These are phyloP conservation scores for Chiua sp. DNA, from an alignment of 1,284 basidiomycete species.

Conservation along the genomic window DNA sequence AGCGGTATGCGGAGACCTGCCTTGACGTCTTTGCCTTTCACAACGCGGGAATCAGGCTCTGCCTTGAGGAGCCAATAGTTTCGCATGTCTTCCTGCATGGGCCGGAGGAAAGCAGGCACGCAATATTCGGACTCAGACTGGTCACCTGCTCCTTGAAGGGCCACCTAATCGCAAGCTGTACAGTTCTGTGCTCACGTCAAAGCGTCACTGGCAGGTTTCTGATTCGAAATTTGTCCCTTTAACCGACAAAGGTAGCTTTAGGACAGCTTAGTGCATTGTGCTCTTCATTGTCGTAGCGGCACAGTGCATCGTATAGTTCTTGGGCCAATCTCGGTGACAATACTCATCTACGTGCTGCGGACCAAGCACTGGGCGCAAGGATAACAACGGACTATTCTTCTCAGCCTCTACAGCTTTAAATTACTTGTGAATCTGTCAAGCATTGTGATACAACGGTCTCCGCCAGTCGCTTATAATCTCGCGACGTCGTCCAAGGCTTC, in stretches of 20 bases:
- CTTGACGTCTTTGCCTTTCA: constrained; percentile 92
- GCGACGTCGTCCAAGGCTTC: background rate
- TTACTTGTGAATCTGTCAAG: constrained; percentile 2
- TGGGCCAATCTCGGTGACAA: constrained; percentile 5
- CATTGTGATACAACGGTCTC: background rate
- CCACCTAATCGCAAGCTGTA: too few relatives aligned
- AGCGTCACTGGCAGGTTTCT: constrained; percentile 3
- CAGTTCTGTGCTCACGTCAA: background rate
- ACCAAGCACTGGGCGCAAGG: constrained; percentile 1
- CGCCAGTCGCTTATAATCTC: constrained; percentile 24
- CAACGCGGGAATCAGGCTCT: constrained; percentile 86
- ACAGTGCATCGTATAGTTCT: background rate
- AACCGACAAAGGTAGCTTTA: background rate
- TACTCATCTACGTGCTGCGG: constrained; percentile 14
- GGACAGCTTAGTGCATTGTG: too few relatives aligned
- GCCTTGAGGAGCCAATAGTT: constrained; percentile 89
- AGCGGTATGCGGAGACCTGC: constrained; percentile 43
- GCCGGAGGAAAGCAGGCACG: background rate
- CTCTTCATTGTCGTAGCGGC: too few relatives aligned
- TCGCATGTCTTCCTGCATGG: constrained; percentile 11
- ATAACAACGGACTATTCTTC: background rate
- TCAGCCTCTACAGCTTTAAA: constrained; percentile 10
- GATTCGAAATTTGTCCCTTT: constrained; percentile 5
- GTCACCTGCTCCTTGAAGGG: background rate
- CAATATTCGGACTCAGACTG: constrained; percentile 13